These are phyloP conservation scores for Ambrosiella cleistominuta DNA, from an alignment of 2,329 filamentous ascomycete species.

Conservation along the genomic window DNA sequence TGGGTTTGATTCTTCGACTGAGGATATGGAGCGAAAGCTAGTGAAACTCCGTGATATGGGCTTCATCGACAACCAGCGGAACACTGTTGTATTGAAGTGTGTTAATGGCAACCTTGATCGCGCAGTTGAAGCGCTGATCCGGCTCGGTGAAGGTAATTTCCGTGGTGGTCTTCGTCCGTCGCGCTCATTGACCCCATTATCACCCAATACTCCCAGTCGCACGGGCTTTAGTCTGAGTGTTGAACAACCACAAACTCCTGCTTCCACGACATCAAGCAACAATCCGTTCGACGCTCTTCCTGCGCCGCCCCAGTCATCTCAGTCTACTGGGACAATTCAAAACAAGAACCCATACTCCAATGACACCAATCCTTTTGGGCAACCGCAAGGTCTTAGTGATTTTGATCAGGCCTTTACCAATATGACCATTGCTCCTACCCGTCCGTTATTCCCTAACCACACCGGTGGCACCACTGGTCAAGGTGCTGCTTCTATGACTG, in stretches of 20 bases:
- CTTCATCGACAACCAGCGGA: conserved; percentile 68
- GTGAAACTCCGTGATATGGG: conserved; percentile 73
- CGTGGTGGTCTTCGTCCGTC: conserved; percentile 24
- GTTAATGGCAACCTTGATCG: conserved; percentile 72
- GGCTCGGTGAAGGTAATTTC: conserved; percentile 55
- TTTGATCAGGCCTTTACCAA: conserved; percentile 58
- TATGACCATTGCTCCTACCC: conserved; percentile 42
- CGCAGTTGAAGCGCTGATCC: conserved; percentile 67
- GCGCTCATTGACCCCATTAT: conserved; percentile 37
- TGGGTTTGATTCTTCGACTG: conserved; percentile 20
- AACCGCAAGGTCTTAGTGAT: conserved; percentile 24
- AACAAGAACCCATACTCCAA: conserved; percentile 37
- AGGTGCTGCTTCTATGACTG: conserved; percentile 15
- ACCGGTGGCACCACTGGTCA: conserved; percentile 43
- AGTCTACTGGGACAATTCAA: conserved; percentile 44
- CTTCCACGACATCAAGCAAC: conserved; percentile 30
- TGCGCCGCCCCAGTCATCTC: conserved; percentile 42
- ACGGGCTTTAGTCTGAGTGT: conserved; percentile 20
- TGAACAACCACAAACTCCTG: conserved; percentile 20
- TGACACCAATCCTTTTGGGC: conserved; percentile 54
- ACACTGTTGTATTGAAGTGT: conserved; percentile 63
- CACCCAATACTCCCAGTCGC: conserved; percentile 19
- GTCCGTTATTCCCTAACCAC: conserved; percentile 56
- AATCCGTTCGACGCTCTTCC: conserved; percentile 51
- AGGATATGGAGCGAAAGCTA: conserved; percentile 61